phyloP scores from a whole-genome alignment of 2,329 filamentous ascomycete species.

The Sarocladium brachiariae region DNA sequence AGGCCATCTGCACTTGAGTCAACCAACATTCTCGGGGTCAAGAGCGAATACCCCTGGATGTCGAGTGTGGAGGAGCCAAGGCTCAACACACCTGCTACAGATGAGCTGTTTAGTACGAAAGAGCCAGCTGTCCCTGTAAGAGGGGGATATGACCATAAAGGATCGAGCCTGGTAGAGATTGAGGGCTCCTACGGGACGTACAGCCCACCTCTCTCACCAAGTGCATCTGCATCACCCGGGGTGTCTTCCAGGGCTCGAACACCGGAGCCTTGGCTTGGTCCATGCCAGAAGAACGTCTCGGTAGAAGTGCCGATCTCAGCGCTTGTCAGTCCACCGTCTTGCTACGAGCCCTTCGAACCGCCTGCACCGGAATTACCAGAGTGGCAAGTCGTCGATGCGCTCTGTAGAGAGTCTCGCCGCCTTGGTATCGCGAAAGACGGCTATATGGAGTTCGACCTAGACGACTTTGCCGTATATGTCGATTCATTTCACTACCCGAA shows the following conservation, averaged over 20 bases:
- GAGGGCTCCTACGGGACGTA: no score
- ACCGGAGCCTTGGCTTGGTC: not conserved
- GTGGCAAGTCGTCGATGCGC: slow-evolving; percentile 8
- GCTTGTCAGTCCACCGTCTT: slow-evolving; percentile 14
- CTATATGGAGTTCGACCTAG: slow-evolving; percentile 43
- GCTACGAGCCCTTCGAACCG: slow-evolving; percentile 25
- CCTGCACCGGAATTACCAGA: slow-evolving; percentile 19
- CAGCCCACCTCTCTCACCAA: no score
- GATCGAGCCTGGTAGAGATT: no score
- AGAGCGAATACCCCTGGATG: no score
- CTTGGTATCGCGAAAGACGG: slow-evolving; percentile 15
- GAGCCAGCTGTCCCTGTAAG: no score
- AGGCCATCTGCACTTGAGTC: no score
- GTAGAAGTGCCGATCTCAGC: not conserved
- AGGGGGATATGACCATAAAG: no score
- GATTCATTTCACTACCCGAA: slow-evolving; percentile 25
- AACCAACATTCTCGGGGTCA: no score
- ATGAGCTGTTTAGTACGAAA: no score
- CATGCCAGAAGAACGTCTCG: not conserved
- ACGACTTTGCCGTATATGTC: slow-evolving; percentile 53
- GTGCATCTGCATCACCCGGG: no score
- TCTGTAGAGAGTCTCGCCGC: slow-evolving; percentile 8
- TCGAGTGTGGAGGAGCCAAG: no score
- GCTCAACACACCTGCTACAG: no score
- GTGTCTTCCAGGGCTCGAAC: not conserved